Base-by-base conservation (phyloP, 2,329 filamentous ascomycete genomes). In the Fusarium sp. region DNA sequence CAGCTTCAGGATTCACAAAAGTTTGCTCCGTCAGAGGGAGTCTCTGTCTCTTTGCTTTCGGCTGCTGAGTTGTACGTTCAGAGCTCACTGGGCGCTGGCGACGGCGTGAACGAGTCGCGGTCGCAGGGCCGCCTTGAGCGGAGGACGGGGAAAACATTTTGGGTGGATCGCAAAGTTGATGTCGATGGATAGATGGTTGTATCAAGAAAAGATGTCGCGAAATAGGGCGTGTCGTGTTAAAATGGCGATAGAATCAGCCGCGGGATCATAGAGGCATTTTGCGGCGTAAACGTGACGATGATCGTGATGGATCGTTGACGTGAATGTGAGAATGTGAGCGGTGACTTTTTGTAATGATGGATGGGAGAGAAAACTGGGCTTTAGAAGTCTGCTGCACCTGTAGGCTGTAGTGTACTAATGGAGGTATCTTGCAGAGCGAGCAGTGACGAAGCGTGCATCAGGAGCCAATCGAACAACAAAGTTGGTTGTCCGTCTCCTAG, bases 1-100 rank as follows among this genome's bases (percentile, higher is more conserved):
- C 76, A 34, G 77, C 74, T 46, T 87, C 85, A 42, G 86, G 84
- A 62, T 86, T 86, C 68, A 82, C 77, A 76, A 86, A 87, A 57
- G 86, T 87, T 74, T 88, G 83, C 63, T 90, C 87, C 56, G 83
- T 84, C 70, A 90, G 77, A 30, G 86, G 86, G 54, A 88, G 79
- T 69, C 89, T 84, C 75, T 87, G 87, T 67, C 89, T 86, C 81
- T 91, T 91, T 14, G 88, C 85, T 78, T 89, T 90, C 28, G 89
- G 89, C 73, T 87, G 86, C 68, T 87, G 84, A 50, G 80, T 78
- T 55, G 86, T 78, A 75, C 80, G 83, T 62, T 90, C 88, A 59
- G 84, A 82, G 74, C 84, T 88, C 72, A 82, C 78, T 53, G 88
- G 88, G 61, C 89, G 86, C 78, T 88, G 88, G 60, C 89, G 86